Evolutionary conservation across 352 stramenopile genomes (phyloP), one percentile per base, ranked within the genome.

Genomic region (Phytopythium litorale): DNA sequence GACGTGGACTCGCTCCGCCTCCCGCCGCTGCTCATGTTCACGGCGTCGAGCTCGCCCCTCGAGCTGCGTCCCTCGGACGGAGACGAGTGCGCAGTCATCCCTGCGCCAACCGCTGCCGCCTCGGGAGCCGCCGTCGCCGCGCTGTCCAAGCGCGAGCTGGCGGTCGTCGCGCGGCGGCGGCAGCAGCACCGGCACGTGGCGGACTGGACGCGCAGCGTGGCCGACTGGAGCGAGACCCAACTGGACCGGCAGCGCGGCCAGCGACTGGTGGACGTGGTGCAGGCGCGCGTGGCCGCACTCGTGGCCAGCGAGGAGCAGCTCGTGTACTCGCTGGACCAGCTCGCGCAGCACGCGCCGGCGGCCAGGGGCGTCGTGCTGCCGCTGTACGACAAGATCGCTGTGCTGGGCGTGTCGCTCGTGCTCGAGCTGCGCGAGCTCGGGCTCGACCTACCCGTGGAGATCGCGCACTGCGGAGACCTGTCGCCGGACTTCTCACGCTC

Each of bases 401-500:
- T 67, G 28, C 64, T 90, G 1, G 83, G 83, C 30, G 66, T 87
- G 28, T 92, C 83, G 25, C 64, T 86, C 18, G 76, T 92, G 56
- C 67, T 87, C 55, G 75, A 87, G 57, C 61, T 90, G 13, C 78
- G 81, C n/a, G 71, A 53, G 18, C 65, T 89, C 42, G 65, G 74
- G 3, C 66, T 90, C 21, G 63, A 84, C 30, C 18, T 92, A 32
- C 80, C 82, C 16, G 84, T 88, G 58, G 81, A 90, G 52, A 69
- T 90, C 16, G 80, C 80, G 16, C 80, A 90, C 53, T 92, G 83
- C 43, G 79, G 80, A 9, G 80, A 90, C 63, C 81, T 92, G 19
- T 67, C 69, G 50, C 56, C 70, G 32, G 57, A 64, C 18, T 73
- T 86, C 40, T 66, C 72, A 32, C 64, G 73, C 40, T 58, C 54